phyloP scores from a whole-genome alignment of 768 basidiomycete species.

The Boletus vinaceobasis region DNA sequence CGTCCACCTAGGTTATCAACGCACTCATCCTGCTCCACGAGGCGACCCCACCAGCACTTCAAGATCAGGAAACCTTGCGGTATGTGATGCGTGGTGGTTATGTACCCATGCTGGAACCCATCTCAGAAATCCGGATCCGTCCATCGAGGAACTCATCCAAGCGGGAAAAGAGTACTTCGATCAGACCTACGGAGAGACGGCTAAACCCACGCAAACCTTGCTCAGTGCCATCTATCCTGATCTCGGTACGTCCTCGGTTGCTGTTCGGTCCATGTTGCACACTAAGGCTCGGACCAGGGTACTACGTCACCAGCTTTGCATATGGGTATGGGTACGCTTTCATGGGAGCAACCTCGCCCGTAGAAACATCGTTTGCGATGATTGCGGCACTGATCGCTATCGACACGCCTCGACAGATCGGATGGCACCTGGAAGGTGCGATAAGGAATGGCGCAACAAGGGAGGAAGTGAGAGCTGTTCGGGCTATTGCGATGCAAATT shows the following conservation, averaged over 20 bases:
- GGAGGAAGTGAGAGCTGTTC: conserved; percentile 51
- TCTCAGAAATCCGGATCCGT: conserved; percentile 38
- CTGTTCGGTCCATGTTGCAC: background rate
- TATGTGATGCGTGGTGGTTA: conserved; percentile 18
- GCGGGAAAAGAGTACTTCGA: conserved; percentile 45
- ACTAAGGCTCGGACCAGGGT: conserved; percentile 35
- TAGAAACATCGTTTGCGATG: conserved; percentile 59
- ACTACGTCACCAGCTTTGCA: conserved; percentile 50
- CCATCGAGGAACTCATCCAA: conserved; percentile 42
- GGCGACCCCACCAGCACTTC: conserved; percentile 49
- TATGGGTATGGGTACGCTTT: conserved; percentile 58
- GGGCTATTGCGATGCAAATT: conserved; percentile 53
- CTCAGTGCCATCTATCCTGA: conserved; percentile 57
- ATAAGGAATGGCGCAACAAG: conserved; percentile 50
- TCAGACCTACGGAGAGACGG: conserved; percentile 55
- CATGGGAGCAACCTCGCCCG: conserved; percentile 41
- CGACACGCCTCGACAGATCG: conserved; percentile 60
- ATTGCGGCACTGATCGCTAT: conserved; percentile 60
- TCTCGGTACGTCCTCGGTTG: conserved; percentile 42
- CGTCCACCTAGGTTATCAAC: conserved; percentile 43
- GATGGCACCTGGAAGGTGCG: conserved; percentile 64
- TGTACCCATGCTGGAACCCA: background rate
- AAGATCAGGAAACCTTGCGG: conserved; percentile 48
- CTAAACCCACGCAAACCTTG: conserved; percentile 44
- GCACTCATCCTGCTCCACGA: conserved; percentile 48